Evolutionary conservation across 2,329 filamentous ascomycete genomes (phyloP).

Genomic region (Pseudocercospora fijiensis): DNA sequence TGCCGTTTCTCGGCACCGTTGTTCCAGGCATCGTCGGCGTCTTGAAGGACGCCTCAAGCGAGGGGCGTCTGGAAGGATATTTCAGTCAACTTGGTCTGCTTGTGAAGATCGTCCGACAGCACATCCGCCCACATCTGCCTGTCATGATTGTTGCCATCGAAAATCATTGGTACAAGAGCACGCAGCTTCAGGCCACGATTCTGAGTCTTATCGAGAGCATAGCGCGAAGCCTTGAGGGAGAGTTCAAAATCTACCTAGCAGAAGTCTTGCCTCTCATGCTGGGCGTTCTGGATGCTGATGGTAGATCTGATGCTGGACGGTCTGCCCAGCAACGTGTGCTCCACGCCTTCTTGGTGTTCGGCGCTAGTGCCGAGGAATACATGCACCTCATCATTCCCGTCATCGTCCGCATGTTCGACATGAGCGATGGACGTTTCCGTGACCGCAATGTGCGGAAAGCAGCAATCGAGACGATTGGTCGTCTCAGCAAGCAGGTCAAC

Average conservation of each 20-base stretch:
- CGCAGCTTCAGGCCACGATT: constrained; percentile 85
- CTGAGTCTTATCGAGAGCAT: constrained; percentile 91
- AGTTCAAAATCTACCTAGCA: constrained; percentile 96
- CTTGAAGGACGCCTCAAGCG: constrained; percentile 75
- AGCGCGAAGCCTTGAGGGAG: constrained; percentile 86
- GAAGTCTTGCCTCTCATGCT: constrained; percentile 90
- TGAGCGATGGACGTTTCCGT: constrained; percentile 42
- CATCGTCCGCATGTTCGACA: constrained; percentile 92
- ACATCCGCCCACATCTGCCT: constrained; percentile 86
- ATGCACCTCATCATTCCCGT: constrained; percentile 98
- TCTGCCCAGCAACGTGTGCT: constrained; percentile 62
- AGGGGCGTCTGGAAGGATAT: constrained; percentile 74
- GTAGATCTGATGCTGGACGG: constrained; percentile 63
- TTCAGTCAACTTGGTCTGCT: constrained; percentile 94
- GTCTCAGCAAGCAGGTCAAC: constrained; percentile 93
- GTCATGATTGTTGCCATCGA: constrained; percentile 83
- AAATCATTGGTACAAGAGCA: constrained; percentile 83
- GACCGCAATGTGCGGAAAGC: constrained; percentile 72
- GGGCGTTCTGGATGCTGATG: constrained; percentile 84
- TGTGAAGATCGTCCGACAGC: constrained; percentile 92
- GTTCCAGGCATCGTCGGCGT: constrained; percentile 91
- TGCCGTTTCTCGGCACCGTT: constrained; percentile 89
- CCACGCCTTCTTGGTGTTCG: constrained; percentile 94
- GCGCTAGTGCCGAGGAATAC: constrained; percentile 93
- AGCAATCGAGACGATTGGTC: constrained; percentile 91